phyloP scores from a whole-genome alignment of 495 filamentous ascomycete species.

The Darksidea phi region DNA sequence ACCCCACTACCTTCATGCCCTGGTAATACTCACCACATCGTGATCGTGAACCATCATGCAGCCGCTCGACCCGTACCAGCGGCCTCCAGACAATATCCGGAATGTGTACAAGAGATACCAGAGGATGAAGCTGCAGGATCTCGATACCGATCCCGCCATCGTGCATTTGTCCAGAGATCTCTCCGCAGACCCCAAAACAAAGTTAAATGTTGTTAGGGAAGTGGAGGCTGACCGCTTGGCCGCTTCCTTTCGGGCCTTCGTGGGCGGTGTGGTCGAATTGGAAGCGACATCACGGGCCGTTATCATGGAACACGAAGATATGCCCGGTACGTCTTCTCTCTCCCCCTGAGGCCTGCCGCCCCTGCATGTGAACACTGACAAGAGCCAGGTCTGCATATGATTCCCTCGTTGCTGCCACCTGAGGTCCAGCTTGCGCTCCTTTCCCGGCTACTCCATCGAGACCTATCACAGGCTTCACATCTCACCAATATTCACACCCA shows the following conservation, averaged over 20 bases:
- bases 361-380: slow-evolving; percentile 16
- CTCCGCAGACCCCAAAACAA: background rate
- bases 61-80: slow-evolving; percentile 64
- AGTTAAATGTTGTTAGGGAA: slow-evolving; percentile 7
- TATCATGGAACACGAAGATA: slow-evolving; percentile 37
- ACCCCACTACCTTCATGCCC: too few relatives aligned
- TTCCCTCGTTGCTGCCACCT: slow-evolving; percentile 69
- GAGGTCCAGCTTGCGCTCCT: slow-evolving; percentile 67
- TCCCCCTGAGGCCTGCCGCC: too few relatives aligned
- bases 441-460: slow-evolving; percentile 69
- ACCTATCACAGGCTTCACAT: slow-evolving; percentile 71
- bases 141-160: slow-evolving; percentile 51
- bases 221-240: slow-evolving; percentile 21
- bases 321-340: slow-evolving; percentile 41
- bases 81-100: slow-evolving; percentile 64
- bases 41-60: slow-evolving; percentile 16
- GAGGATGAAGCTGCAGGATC: slow-evolving; percentile 45
- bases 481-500: slow-evolving; percentile 86
- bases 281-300: background rate
- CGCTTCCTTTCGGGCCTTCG: slow-evolving; percentile 14
- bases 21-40: too few relatives aligned
- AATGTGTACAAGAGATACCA: slow-evolving; percentile 66
- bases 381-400: slow-evolving; percentile 65
- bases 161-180: slow-evolving; percentile 44
- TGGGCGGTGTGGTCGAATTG: background rate